A percentile compares a stretch with the other conserved stretches of the same genome.
These are phyloP conservation scores for Lyophyllum semitale DNA, from an alignment of 768 basidiomycete species.

Conservation along the genomic window DNA sequence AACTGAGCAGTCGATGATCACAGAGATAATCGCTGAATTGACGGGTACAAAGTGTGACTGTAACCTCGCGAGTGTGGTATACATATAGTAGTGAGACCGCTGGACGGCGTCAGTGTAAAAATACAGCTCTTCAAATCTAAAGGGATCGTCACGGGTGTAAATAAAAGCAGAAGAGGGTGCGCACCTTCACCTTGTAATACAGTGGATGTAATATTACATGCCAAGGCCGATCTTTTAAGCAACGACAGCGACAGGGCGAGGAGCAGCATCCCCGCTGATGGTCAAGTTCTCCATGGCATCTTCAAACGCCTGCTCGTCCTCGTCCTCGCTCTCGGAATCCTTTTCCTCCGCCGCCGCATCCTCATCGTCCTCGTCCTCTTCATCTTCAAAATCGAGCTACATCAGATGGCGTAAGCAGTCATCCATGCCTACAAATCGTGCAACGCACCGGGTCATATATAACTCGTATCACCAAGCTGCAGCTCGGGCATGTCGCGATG, in stretches of 20 bases:
- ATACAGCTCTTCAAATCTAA: background rate
- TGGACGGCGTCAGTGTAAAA: background rate
- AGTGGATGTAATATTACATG: constrained; percentile 7
- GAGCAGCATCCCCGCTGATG: constrained; percentile 33
- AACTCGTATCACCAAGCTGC: constrained; percentile 89
- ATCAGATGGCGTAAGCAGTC: constrained; percentile 7
- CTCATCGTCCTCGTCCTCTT: constrained; percentile 47
- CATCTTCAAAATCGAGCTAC: constrained; percentile 85
- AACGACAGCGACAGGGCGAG: constrained; percentile 23
- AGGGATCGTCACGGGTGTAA: background rate
- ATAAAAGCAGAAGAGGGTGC: background rate
- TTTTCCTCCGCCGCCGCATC: too few relatives aligned
- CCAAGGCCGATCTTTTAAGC: constrained; percentile 19
- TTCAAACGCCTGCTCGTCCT: constrained; percentile 52
- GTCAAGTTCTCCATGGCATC: constrained; percentile 69
- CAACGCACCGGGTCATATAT: constrained; percentile 89
- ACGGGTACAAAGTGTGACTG: too few relatives aligned
- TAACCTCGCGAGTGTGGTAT: too few relatives aligned
- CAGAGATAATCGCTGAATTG: too few relatives aligned
- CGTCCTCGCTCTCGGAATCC: constrained; percentile 31
- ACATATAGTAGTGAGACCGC: background rate
- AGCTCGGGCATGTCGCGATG: constrained; percentile 94
- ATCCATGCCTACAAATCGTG: constrained; percentile 3
- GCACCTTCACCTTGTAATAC: constrained; percentile 14
- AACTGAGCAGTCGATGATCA: too few relatives aligned